Conservation (phyloP, 2,329 filamentous ascomycete genomes). For the Penicillium janthinellum region DNA sequence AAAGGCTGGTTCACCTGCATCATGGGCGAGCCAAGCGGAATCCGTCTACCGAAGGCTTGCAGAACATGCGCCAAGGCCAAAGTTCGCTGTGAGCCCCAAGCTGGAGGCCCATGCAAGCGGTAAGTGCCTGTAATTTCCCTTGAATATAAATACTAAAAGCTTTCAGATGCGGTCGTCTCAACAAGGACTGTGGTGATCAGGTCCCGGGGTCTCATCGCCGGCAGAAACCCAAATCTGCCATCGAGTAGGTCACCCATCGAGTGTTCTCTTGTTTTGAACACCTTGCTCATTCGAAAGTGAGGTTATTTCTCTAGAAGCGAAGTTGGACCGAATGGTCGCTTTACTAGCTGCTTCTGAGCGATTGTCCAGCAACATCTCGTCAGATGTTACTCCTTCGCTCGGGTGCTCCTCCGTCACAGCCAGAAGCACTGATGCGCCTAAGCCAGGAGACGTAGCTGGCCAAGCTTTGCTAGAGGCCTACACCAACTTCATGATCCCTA, state of each 20-base stretch:
- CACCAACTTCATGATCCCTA: slow-evolving; percentile 19
- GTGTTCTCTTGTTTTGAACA: neutral
- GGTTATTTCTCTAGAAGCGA: slow-evolving; percentile 28
- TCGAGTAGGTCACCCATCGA: slow-evolving; percentile 12
- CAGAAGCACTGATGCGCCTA: neutral
- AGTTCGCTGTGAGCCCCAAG: slow-evolving; percentile 22
- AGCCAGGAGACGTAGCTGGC: slow-evolving; percentile 13
- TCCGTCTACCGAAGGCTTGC: slow-evolving; percentile 23
- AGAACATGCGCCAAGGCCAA: slow-evolving; percentile 26
- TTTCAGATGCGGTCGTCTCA: slow-evolving; percentile 32
- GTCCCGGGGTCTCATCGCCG: slow-evolving; percentile 29
- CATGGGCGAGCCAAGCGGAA: slow-evolving; percentile 15
- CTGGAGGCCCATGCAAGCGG: slow-evolving; percentile 20
- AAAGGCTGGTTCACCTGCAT: neutral
- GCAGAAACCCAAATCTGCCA: slow-evolving; percentile 1
- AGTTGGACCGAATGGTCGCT: slow-evolving; percentile 31
- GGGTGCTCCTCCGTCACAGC: neutral
- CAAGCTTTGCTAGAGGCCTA: slow-evolving; percentile 17
- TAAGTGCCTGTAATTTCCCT: neutral
- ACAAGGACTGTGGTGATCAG: slow-evolving; percentile 30
- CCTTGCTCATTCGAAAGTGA: slow-evolving; percentile 17
- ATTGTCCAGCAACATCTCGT: slow-evolving; percentile 6
- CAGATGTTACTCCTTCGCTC: slow-evolving; percentile 8
- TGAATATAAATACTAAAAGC: neutral
- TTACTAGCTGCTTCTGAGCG: slow-evolving; percentile 24